Evolutionary conservation across 148 eudicot genomes (phyloP).

Genomic region (Heliosperma pusillum): DNA sequence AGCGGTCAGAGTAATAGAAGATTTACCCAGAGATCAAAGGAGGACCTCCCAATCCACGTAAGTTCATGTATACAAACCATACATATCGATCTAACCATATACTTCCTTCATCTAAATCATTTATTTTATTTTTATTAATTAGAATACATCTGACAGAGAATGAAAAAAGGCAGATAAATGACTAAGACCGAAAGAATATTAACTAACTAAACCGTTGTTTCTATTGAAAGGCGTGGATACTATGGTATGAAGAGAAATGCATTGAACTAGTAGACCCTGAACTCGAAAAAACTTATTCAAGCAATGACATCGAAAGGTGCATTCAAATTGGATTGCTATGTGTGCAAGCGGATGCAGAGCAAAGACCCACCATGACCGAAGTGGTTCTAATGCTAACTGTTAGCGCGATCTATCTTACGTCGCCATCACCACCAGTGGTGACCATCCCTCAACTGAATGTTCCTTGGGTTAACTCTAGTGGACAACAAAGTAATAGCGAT

Average conservation of each 20-base stretch:
- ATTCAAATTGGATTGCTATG: constrained; percentile 26
- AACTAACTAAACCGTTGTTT: neutral
- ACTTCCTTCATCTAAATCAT: no score
- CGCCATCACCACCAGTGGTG: constrained; percentile 20
- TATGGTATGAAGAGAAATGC: constrained; percentile 17
- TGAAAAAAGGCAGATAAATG: no score
- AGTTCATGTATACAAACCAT: neutral
- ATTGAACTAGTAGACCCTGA: constrained; percentile 13
- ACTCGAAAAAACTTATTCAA: neutral
- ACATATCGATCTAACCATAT: no score
- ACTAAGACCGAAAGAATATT: no score
- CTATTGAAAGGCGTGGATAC: constrained; percentile 21
- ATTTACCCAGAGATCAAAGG: neutral
- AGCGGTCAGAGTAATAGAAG: neutral
- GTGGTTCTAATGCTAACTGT: constrained; percentile 24
- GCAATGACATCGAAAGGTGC: constrained; percentile 17
- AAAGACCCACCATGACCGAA: constrained; percentile 21
- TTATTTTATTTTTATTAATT: no score
- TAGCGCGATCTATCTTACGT: constrained; percentile 15
- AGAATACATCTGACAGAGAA: no score
- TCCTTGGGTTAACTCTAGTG: neutral
- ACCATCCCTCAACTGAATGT: neutral
- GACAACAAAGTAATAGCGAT: neutral
- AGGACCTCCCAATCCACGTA: constrained; percentile 7
- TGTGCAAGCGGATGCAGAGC: constrained; percentile 7